Base-by-base conservation (phyloP, 441 rosid species). In the Metrosideros polymorpha region DNA sequence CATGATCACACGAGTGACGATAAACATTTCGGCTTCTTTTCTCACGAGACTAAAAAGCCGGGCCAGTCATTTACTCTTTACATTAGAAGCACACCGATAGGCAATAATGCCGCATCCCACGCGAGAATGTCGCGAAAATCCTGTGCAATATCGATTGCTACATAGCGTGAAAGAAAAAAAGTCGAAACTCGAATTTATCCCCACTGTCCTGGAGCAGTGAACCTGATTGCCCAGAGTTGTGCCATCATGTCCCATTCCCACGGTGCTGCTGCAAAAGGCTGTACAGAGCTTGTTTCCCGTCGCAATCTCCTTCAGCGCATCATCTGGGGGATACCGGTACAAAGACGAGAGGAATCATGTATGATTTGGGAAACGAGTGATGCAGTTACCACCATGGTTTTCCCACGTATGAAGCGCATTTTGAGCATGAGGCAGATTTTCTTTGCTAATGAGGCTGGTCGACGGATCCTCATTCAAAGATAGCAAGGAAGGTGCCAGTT, bases 341-440 rank as follows among this genome's bases (percentile, higher is more conserved):
- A 85, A 17, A 15, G 91, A 85, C 52, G 76, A 50, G 57, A 63
- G 89, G 45, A 85, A 89, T 57, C 84, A 88, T 35, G 83, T 85
- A 57, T 83, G 86, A 29, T 84, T 85, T 27, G 75, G 43, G 77
- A 49, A 87, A 88, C 83, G 76, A n/a, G 61, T 51, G 19, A 82
- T 66, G 85, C 59, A 24, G 18, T 35, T 66, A 39, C 88, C 61
- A 30, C 83, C 82, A 86, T 75, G 75, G 27, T 56, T 45, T 56
- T 85, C 13, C 83, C 83, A 83, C 14, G 49, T 84, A 29, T 87
- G 92, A 29, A 79, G 63, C 50, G 79, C 85, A 82, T 85, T 82
- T 17, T 49, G 85, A 43, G 19, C 39, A 71, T 7, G 82, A 82
- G 83, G n/a, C 52, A 42, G 84, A 43, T 19, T 35, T 30, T 29